These are phyloP conservation scores for Annulohypoxylon stygium DNA, from an alignment of 495 filamentous ascomycete species.

Conservation along the genomic window DNA sequence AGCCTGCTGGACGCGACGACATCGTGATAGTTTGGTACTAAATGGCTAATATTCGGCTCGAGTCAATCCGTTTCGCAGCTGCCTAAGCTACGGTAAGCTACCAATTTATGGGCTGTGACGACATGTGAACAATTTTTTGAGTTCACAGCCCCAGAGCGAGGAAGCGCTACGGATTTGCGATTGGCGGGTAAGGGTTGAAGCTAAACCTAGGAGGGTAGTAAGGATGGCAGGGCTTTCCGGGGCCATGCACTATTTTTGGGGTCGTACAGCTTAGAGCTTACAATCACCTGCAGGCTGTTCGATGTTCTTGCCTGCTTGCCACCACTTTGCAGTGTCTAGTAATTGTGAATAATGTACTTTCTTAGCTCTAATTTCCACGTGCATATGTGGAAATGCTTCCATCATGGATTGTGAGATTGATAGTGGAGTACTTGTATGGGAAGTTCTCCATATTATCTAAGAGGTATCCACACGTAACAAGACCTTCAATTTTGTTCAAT, in stretches of 20 bases:
- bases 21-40: background rate
- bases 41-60: background rate
- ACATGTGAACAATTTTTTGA: slow-evolving; percentile 17
- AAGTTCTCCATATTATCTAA: background rate
- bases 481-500: slow-evolving; percentile 13
- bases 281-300: slow-evolving; percentile 2
- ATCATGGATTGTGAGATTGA: slow-evolving; percentile 1
- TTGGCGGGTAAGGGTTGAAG: slow-evolving; percentile 20
- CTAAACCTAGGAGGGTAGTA: slow-evolving; percentile 26
- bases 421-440: slow-evolving; percentile 1
- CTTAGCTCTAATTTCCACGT: slow-evolving; percentile 9
- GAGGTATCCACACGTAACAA: background rate
- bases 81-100: slow-evolving; percentile 2
- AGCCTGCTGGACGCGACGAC: slow-evolving; percentile 19
- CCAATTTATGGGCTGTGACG: slow-evolving; percentile 21
- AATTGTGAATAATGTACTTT: background rate
- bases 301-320: background rate
- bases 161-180: slow-evolving; percentile 27
- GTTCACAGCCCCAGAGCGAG: slow-evolving; percentile 33
- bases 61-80: slow-evolving; percentile 2
- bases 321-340: no score
- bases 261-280: slow-evolving; percentile 3
- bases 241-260: slow-evolving; percentile 41
- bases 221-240: slow-evolving; percentile 22
- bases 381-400: slow-evolving; percentile 1